These are phyloP conservation scores for Backusella psychrophila DNA, from an alignment of 192 early-diverging fungal species.

Conservation along the genomic window DNA sequence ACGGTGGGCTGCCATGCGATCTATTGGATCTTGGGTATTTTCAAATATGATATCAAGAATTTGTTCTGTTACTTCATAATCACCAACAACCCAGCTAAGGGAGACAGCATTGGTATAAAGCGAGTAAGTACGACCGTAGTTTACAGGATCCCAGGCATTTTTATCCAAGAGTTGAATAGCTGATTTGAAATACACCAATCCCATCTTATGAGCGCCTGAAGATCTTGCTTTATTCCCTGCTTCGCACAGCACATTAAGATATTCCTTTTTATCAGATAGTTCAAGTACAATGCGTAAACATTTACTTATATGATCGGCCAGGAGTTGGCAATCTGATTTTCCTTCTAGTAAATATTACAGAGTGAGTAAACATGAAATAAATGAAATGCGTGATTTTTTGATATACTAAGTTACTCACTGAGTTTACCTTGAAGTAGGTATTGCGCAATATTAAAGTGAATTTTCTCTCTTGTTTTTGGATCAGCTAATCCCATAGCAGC, in stretches of 20 bases:
- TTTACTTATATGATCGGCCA: constrained; percentile 29
- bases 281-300: constrained; percentile 7
- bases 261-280: constrained; percentile 7
- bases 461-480: constrained; percentile 17
- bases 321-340: constrained; percentile 8
- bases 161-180: constrained; percentile 15
- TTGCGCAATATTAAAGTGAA: constrained; percentile 31
- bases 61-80: constrained; percentile 16
- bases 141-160: constrained; percentile 12
- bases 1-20: constrained; percentile 21
- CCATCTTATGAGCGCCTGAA: constrained; percentile 31
- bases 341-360: constrained; percentile 1
- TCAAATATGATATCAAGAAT: constrained; percentile 21
- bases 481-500: constrained; percentile 32
- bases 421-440: constrained; percentile 17
- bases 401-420: neutral
- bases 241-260: constrained; percentile 9
- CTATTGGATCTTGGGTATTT: constrained; percentile 16
- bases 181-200: constrained; percentile 16
- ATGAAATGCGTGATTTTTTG: neutral
- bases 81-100: constrained; percentile 29
- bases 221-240: constrained; percentile 20
- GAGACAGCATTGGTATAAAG: constrained; percentile 18
- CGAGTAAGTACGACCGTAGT: neutral
- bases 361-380: neutral